Percentiles rank a stretch among this genome's conserved stretches.
Evolutionary conservation across 1,284 basidiomycete species (phyloP).

Genomic region (Ceratobasidium papillatum): DNA sequence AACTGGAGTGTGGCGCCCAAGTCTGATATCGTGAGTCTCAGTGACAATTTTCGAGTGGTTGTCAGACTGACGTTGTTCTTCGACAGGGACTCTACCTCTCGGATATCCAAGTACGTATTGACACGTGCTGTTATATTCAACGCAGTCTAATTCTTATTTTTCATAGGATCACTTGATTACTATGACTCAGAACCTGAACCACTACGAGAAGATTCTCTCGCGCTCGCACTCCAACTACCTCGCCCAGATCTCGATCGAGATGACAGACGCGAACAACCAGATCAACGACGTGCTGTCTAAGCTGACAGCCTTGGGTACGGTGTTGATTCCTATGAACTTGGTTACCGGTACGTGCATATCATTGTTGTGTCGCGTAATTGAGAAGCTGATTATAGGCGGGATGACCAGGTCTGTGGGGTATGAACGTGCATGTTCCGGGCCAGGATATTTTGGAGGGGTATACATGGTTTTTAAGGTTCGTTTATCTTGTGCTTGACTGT

Average conservation of each 20-base stretch:
- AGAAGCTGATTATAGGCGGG: too few species aligned
- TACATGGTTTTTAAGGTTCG: constrained; percentile 46
- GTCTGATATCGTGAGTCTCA: constrained; percentile 84
- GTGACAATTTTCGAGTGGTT: constrained; percentile 18
- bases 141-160: not conserved
- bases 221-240: constrained; percentile 99
- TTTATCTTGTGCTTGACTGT: too few species aligned
- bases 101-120: constrained; percentile 75
- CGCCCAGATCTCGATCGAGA: constrained; percentile 97
- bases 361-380: too few species aligned
- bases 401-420: constrained; percentile 76
- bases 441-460: constrained; percentile 63
- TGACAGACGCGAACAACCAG: constrained; percentile 99
- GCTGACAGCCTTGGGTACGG: constrained; percentile 96
- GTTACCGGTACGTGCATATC: constrained; percentile 76
- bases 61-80: constrained; percentile 12
- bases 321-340: constrained; percentile 96
- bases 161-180: constrained; percentile 95
- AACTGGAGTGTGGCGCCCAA: constrained; percentile 99
- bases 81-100: constrained; percentile 90
- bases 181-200: constrained; percentile 99
- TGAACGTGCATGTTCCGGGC: constrained; percentile 94
- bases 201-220: constrained; percentile 99
- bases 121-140: not conserved
- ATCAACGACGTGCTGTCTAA: constrained; percentile 99